Evolutionary conservation across 2,329 filamentous ascomycete genomes (phyloP), one percentile per base, ranked within the genome.

Genomic region (Sporothrix brunneoviolacea): DNA sequence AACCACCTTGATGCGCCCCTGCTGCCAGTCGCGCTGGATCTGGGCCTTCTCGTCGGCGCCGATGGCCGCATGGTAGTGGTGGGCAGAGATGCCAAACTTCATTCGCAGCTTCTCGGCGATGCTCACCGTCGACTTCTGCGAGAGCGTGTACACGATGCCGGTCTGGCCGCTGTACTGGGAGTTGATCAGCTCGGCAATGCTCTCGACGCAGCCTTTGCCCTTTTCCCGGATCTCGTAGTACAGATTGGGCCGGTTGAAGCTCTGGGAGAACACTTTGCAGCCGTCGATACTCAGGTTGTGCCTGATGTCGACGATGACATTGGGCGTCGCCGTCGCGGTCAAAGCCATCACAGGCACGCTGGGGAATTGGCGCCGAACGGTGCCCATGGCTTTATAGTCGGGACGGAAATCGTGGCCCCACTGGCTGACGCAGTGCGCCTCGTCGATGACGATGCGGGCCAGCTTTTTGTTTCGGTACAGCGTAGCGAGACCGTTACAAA

Each of bases 361-460:
- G 1, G 84, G 82, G 59, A 91, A 91, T 47, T 78, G 80, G 36
- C 71, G 66, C 43, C 91, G 80, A 38, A 96, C 72, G 52, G 82
- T 76, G 24, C 91, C 89, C 4, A 98, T 73, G 27, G 80, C 79
- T 66, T 95, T 95, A 71, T 98, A 98, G 64, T 97, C 91, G 1
- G 91, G 91, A 40, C 94, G 82, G 64, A 98, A 98, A 65, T 98
- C 93, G 60, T 98, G 93, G 1, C 93, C 93, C 93, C 93, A 98
- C 72, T 98, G 91, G 66, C 93, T 97, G 22, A 98, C 91, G 66
- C 93, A 98, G 65, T 98, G 93, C n/a, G 93, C 93, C 69, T 98
- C 94, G 59, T 98, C 93, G 55, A 98, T 95, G 48, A 98, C 93
- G 43, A 98, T 81, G 22, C 93, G 82, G 15, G 94, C 91, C 47